Base-by-base conservation (phyloP, 108 stramenopile species). In the Cyclotella sp. region DNA sequence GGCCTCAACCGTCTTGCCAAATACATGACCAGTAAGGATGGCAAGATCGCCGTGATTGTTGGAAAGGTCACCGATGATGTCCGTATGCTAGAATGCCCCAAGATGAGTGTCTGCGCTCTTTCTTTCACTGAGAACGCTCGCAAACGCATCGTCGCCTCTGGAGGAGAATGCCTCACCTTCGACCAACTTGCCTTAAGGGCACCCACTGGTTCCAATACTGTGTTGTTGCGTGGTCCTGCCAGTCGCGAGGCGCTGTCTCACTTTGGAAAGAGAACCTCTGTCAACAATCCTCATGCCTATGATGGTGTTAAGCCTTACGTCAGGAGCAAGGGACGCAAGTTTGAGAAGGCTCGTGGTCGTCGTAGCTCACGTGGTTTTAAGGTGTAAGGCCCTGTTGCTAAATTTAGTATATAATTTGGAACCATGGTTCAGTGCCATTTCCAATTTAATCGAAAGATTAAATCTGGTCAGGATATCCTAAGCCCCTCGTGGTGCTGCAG, bases 321-420 rank as follows among this genome's bases (percentile, higher is more conserved):
- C 65, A 96, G 98, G 81, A 89, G 92, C 86, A 98, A 98, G 87
- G 99, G 99, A 84, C 93, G 98, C 89, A 99, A 99, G 89, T 99
- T 99, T 91, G 99, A 99, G 92, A 89, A 89, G 76, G 99, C 99
- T 72, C 98, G 99, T 91, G 98, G 98, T 83, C 97, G 98, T 78
- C 97, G 99, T 92, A 82, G 87, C 59, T 95, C 93, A 64, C 86
- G 93, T 77, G 98, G 99, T 63, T 99, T 99, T 97, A 98, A 98
- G 96, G 94, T 98, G 40, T 97, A 97, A 92, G 53, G 51, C 69
- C 19, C 43, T 57, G 42, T 34, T 62, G 29, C 41, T 75, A 30
- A 46, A 19, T 19, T 41, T 21, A 65, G 45, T 62, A 43, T 9
- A 70, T 45, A 16, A 41, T 51, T 66, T 60, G 55, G 55, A 55